phyloP scores from a whole-genome alignment of 768 basidiomycete species.

The Phanerochaete sordida region DNA sequence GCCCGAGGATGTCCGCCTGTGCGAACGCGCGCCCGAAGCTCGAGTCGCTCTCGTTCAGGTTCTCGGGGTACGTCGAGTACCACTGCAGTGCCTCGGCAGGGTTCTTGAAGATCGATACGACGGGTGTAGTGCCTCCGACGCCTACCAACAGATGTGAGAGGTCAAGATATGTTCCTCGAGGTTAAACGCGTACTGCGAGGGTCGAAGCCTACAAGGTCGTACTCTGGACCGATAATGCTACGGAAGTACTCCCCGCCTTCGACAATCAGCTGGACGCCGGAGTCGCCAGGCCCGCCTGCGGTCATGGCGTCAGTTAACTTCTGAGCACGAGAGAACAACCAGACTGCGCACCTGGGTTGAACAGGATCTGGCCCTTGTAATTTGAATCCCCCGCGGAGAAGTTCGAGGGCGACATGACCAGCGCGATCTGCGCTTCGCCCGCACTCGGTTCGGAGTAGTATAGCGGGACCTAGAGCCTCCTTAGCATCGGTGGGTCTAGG shows the following conservation, averaged over 20 bases:
- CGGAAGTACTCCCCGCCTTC: conserved; percentile 2
- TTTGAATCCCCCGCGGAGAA: conserved; percentile 6
- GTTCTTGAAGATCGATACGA: not conserved
- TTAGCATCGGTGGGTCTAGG: not conserved
- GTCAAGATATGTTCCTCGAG: not conserved
- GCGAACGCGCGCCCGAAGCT: not conserved
- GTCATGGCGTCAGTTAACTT: not conserved
- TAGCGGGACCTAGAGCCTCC: conserved; percentile 24
- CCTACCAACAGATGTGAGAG: not conserved
- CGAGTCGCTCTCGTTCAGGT: not conserved
- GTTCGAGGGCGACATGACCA: conserved; percentile 25
- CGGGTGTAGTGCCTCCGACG: conserved; percentile 4
- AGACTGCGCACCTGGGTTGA: conserved; percentile 22
- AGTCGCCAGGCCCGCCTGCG: conserved; percentile 23
- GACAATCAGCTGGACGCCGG: conserved; percentile 19
- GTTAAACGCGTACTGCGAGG: conserved; percentile 17
- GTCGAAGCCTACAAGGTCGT: conserved; percentile 29
- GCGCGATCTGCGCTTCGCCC: conserved; percentile 27
- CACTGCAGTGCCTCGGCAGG: not conserved
- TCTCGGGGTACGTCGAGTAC: not conserved
- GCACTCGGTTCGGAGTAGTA: conserved; percentile 26
- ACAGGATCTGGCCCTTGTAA: conserved; percentile 28
- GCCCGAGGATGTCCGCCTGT: not conserved
- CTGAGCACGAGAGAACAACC: not conserved
- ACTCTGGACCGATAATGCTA: conserved; percentile 23